These are phyloP conservation scores for Phaeoacremonium minimum DNA, from an alignment of 2,329 filamentous ascomycete species.

Conservation along the genomic window DNA sequence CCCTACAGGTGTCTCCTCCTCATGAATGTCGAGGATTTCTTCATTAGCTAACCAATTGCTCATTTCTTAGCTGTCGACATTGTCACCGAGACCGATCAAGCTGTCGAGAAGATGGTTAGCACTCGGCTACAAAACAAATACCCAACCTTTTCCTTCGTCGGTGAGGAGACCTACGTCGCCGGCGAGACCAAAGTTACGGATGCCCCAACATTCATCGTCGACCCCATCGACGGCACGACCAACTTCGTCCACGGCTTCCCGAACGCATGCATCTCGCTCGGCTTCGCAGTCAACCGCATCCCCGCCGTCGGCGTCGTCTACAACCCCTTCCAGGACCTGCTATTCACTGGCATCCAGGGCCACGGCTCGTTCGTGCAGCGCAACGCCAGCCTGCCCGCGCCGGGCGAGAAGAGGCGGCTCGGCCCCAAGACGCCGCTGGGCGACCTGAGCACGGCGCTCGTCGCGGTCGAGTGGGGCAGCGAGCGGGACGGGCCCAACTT, in stretches of 20 bases:
- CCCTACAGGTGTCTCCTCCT: too few relatives aligned
- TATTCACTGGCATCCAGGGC: conserved; percentile 67
- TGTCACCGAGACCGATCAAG: conserved; percentile 64
- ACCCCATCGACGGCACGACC: conserved; percentile 78
- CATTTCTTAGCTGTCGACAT: conserved; percentile 56
- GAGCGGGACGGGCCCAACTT: conserved; percentile 66
- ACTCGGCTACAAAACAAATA: conserved; percentile 45
- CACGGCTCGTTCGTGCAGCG: conserved; percentile 58
- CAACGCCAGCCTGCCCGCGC: conserved; percentile 31
- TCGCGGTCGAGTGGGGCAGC: conserved; percentile 71
- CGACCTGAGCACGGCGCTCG: conserved; percentile 58
- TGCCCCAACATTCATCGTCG: conserved; percentile 73
- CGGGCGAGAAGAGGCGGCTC: conserved; percentile 18
- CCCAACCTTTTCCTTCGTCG: conserved; percentile 61
- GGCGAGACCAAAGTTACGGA: conserved; percentile 56
- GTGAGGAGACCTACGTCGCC: conserved; percentile 72
- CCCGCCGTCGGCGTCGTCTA: conserved; percentile 73
- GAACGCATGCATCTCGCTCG: conserved; percentile 72
- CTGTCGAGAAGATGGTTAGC: conserved; percentile 60
- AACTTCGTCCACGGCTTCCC: conserved; percentile 79
- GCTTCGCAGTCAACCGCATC: conserved; percentile 57
- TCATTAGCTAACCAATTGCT: conserved; percentile 4
- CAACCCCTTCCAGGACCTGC: conserved; percentile 67
- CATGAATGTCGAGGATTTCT: too few relatives aligned
- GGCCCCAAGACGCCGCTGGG: conserved; percentile 47